Conservation (phyloP, 768 basidiomycete species). For the Lyophyllum atratum region DNA sequence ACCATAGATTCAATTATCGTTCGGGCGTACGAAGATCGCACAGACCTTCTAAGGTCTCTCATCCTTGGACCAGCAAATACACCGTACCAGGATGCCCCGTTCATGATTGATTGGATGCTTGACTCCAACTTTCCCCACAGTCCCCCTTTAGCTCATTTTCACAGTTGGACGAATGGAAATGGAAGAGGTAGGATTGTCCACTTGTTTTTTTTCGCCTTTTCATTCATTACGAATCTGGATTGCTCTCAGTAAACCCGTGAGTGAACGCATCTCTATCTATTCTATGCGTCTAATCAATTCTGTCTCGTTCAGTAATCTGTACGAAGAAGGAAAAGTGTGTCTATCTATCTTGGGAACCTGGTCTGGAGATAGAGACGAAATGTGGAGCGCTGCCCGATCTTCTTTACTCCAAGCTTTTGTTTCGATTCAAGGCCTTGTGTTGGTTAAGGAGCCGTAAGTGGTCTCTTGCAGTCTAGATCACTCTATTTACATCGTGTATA, state of each 20-base stretch:
- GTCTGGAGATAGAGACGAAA: slow-evolving; percentile 86
- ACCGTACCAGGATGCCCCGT: slow-evolving; percentile 93
- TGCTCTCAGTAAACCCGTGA: slow-evolving; percentile 70
- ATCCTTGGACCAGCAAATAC: slow-evolving; percentile 94
- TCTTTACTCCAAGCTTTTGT: slow-evolving; percentile 91
- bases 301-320: slow-evolving; percentile 64
- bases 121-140: slow-evolving; percentile 81
- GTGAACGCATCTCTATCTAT: slow-evolving; percentile 24
- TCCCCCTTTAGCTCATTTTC: slow-evolving; percentile 87
- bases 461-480: neutral
- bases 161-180: slow-evolving; percentile 94
- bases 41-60: slow-evolving; percentile 82
- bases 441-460: slow-evolving; percentile 89
- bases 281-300: neutral
- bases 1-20: slow-evolving; percentile 80
- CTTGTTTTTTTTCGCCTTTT: neutral
- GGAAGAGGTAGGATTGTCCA: slow-evolving; percentile 63
- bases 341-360: slow-evolving; percentile 91
- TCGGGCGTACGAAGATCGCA: slow-evolving; percentile 86
- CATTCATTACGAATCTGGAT: slow-evolving; percentile 6
- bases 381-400: slow-evolving; percentile 83
- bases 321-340: slow-evolving; percentile 95
- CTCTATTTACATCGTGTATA: slow-evolving; percentile 24
- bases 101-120: slow-evolving; percentile 92
- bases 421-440: slow-evolving; percentile 90